Base-by-base conservation (phyloP, 78 protist species). In the Dictyostelium intermedium region DNA sequence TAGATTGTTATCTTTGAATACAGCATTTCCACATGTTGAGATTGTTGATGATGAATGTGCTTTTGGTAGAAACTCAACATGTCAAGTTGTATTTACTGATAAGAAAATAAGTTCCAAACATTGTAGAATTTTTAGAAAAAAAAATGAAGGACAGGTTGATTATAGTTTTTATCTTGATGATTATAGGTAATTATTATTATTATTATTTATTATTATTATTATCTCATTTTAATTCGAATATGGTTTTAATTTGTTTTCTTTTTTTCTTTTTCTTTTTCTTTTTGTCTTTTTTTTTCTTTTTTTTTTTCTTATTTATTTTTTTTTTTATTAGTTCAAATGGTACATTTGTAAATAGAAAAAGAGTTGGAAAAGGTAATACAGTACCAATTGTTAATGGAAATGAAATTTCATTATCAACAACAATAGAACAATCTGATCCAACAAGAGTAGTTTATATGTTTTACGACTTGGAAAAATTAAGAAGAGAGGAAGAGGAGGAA, bases 291-390 rank as follows among this genome's bases (percentile, higher is more conserved):
- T 13, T 5, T 69, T 32, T 34, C 10, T 8, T n/a, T 77, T 77
- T 9, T 77, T 39, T 16, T 5, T 43, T 77, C 41, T 0, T 20
- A 5, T 77, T 39, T 43, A 3, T 35, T 63, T 16, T 34, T 1
- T 30, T 30, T 7, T 25, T 16, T 69, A 10, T 13, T 25, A 84
- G 91, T 45, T 63, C 86, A 39, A 87, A 87, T 66, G 93, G 93
- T 45, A 87, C 93, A 63, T 87, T 72, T 66, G 79, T 87, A 18
- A 87, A 87, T 87, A 41, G 72, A 25, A 87, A 79, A 45, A 87
- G 69, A 66, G 73, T 87, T 25, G 93, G 84, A 18, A 87, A 79
- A 66, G 85, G 85, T 16, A 87, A 56, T 18, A 78, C 66, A 18
- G 43, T 61, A 8, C 34, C 93, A 60, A 25, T 87, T 14, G 93